Conservation (phyloP, 495 filamentous ascomycete genomes). For the Lasiosphaeria ovina region DNA sequence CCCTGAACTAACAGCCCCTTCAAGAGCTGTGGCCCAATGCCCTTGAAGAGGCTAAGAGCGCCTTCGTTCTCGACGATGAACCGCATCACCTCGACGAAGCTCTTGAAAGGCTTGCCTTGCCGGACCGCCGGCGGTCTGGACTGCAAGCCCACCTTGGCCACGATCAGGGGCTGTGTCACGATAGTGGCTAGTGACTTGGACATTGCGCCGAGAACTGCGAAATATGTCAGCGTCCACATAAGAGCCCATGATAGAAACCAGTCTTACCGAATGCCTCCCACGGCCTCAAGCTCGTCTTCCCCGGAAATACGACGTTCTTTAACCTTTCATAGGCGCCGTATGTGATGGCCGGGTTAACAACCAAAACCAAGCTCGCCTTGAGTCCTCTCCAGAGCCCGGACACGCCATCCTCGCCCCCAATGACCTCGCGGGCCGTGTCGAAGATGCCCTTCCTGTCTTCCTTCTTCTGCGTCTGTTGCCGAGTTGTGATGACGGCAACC, state of each 20-base stretch:
- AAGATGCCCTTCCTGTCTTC: slow-evolving; percentile 80
- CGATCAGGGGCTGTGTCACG: slow-evolving; percentile 91
- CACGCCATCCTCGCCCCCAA: slow-evolving; percentile 86
- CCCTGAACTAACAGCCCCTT: slow-evolving; percentile 95
- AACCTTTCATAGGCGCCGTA: slow-evolving; percentile 96
- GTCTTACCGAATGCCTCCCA: slow-evolving; percentile 89
- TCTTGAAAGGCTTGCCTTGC: slow-evolving; percentile 90
- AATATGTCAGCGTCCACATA: neutral
- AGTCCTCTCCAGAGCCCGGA: slow-evolving; percentile 89
- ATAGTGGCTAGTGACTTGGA: slow-evolving; percentile 93
- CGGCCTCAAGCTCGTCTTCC: slow-evolving; percentile 71
- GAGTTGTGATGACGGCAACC: slow-evolving; percentile 89
- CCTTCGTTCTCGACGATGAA: slow-evolving; percentile 92
- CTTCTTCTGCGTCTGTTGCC: slow-evolving; percentile 89
- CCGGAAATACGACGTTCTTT: slow-evolving; percentile 74
- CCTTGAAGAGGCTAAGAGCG: slow-evolving; percentile 81
- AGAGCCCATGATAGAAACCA: neutral
- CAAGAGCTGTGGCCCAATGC: slow-evolving; percentile 87
- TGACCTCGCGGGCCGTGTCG: slow-evolving; percentile 85
- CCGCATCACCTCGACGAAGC: slow-evolving; percentile 90
- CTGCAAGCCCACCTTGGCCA: slow-evolving; percentile 96
- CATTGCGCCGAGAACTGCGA: slow-evolving; percentile 75
- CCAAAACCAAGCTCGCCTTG: slow-evolving; percentile 94
- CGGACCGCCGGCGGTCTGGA: slow-evolving; percentile 82
- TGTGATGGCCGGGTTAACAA: slow-evolving; percentile 96